A percentile compares a stretch with the other conserved stretches of the same genome.
These are phyloP conservation scores for Coniella vitis DNA, from an alignment of 2,329 filamentous ascomycete genomes.

Conservation along the genomic window DNA sequence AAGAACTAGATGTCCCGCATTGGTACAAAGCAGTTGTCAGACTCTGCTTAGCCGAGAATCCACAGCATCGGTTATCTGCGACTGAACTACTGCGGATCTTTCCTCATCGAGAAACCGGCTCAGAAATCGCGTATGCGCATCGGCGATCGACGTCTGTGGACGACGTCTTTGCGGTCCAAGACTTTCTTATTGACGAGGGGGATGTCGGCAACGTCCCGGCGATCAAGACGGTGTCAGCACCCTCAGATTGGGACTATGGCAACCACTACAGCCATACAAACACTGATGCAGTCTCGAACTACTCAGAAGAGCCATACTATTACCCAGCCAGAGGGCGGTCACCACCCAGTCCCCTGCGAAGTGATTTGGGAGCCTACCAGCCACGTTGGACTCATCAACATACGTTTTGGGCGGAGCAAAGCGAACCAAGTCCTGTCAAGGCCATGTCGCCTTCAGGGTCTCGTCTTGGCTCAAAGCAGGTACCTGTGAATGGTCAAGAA, in stretches of 20 bases:
- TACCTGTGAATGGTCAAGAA: not conserved
- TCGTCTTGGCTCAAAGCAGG: constrained; percentile 29
- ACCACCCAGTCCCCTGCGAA: constrained; percentile 44
- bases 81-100: constrained; percentile 64
- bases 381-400: constrained; percentile 23
- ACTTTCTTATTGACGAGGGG: constrained; percentile 32
- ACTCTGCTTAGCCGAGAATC: constrained; percentile 68
- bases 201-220: constrained; percentile 28
- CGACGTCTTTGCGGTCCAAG: constrained; percentile 31
- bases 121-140: constrained; percentile 21
- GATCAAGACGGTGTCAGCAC: constrained; percentile 34
- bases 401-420: constrained; percentile 19
- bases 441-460: constrained; percentile 31
- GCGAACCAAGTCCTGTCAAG: constrained; percentile 4
- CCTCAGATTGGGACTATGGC: constrained; percentile 37
- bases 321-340: constrained; percentile 46
- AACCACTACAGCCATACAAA: constrained; percentile 28
- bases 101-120: constrained; percentile 34
- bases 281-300: constrained; percentile 28
- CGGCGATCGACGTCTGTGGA: constrained; percentile 33
- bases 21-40: constrained; percentile 75
- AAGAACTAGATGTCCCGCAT: constrained; percentile 59
- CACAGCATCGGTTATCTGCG: constrained; percentile 67
- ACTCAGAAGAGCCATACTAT: constrained; percentile 35
- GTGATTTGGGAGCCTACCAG: constrained; percentile 32